phyloP scores from a whole-genome alignment of 2,329 filamentous ascomycete genomes.

The Colletotrichum godetiae region DNA sequence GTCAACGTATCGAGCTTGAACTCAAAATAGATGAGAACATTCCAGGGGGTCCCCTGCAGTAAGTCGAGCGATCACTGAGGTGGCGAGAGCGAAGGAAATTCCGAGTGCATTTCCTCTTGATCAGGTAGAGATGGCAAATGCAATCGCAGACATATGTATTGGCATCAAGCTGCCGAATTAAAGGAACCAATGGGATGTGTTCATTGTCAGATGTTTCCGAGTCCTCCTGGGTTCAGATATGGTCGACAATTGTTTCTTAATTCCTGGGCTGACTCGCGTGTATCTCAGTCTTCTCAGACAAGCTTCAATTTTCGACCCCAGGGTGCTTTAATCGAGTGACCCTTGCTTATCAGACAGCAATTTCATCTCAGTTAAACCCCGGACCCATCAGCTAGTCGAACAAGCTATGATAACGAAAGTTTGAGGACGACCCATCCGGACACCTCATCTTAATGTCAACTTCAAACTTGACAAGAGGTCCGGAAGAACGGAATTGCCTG shows the following conservation, averaged over 20 bases:
- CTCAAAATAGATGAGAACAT: neutral
- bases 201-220: too few relatives aligned
- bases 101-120: too few relatives aligned
- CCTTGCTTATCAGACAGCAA: neutral
- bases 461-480: neutral
- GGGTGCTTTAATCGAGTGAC: too few relatives aligned
- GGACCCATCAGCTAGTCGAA: neutral
- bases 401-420: neutral
- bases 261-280: neutral
- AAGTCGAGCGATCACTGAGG: neutral
- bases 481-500: neutral
- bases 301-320: neutral
- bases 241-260: too few relatives aligned
- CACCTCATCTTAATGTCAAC: neutral
- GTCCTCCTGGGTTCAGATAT: too few relatives aligned
- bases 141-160: too few relatives aligned
- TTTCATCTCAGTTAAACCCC: neutral
- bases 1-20: neutral
- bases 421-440: neutral
- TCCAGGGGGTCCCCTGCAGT: neutral
- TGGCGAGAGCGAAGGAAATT: neutral
- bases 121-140: too few relatives aligned
- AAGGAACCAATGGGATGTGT: too few relatives aligned
- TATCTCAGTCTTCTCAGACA: neutral
- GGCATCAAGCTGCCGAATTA: too few relatives aligned